These are phyloP conservation scores for Arabidopsis hybrid DNA, from an alignment of 441 rosid species.

Conservation along the genomic window DNA sequence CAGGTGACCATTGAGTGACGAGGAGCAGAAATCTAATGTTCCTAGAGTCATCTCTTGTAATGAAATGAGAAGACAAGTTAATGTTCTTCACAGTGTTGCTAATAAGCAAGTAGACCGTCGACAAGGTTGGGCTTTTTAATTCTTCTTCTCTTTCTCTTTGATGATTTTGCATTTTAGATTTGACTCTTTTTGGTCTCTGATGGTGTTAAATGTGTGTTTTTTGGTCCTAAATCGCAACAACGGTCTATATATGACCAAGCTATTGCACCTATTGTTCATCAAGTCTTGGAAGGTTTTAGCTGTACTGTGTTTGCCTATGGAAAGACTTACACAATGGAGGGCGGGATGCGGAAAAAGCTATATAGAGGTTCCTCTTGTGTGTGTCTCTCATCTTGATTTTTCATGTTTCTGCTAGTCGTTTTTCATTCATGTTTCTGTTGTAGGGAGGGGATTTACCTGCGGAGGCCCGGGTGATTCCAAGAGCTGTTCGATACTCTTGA, in stretches of 20 bases:
- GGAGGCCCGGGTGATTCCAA: slow-evolving; percentile 93
- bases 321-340: slow-evolving; percentile 95
- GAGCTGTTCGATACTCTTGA: slow-evolving; percentile 90
- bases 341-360: slow-evolving; percentile 93
- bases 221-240: slow-evolving; percentile 96
- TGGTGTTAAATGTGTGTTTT: too few relatives aligned
- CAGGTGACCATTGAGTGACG: slow-evolving; percentile 92
- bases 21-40: slow-evolving; percentile 74
- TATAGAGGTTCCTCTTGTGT: neutral
- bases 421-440: slow-evolving; percentile 16
- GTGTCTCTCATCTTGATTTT: neutral
- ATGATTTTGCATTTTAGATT: neutral
- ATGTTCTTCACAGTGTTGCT: slow-evolving; percentile 68
- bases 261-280: slow-evolving; percentile 79
- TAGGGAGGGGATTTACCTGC: slow-evolving; percentile 93
- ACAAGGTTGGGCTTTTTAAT: slow-evolving; percentile 67
- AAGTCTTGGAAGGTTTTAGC: slow-evolving; percentile 92
- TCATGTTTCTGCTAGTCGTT: too few relatives aligned
- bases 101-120: slow-evolving; percentile 91
- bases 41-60: slow-evolving; percentile 70
- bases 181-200: slow-evolving; percentile 6
- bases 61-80: slow-evolving; percentile 77
- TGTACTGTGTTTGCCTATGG: slow-evolving; percentile 96
- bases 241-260: slow-evolving; percentile 92
- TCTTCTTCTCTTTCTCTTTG: neutral